These are phyloP conservation scores for Helichrysum umbraculigerum DNA, from an alignment of 129 eudicot species.

Conservation along the genomic window DNA sequence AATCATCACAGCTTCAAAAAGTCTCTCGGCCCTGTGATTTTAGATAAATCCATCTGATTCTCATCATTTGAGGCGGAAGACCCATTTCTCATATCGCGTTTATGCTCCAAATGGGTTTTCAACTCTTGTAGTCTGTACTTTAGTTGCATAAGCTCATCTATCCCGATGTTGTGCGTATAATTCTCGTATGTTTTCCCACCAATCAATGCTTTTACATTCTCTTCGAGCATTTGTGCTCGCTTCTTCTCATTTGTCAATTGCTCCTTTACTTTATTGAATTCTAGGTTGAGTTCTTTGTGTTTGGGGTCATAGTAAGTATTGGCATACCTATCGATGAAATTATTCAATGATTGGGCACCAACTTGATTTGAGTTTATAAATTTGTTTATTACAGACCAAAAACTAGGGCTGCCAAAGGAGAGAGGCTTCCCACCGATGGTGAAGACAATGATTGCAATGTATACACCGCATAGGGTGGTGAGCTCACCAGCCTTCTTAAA, in stretches of 20 bases:
- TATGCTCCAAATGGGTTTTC: background rate
- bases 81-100: background rate
- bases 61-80: background rate
- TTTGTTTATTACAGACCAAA: background rate
- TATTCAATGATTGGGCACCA: background rate
- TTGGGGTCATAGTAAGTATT: background rate
- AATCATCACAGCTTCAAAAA: background rate
- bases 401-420: constrained; percentile 25
- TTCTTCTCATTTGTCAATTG: background rate
- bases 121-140: background rate
- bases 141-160: constrained; percentile 18
- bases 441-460: constrained; percentile 20
- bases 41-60: background rate
- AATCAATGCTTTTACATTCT: background rate
- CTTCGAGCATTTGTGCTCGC: background rate
- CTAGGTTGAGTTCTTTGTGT: background rate
- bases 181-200: constrained; percentile 28
- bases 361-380: background rate
- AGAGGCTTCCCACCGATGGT: constrained; percentile 28
- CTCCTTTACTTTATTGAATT: constrained; percentile 13
- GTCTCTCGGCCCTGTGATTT: background rate
- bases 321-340: background rate
- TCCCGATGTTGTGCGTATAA: background rate
- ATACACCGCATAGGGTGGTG: constrained; percentile 27
- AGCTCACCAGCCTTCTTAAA: constrained; percentile 31